Evolutionary conservation across 106 monocot genomes (phyloP).

Genomic region (Ottelia alismoides): DNA sequence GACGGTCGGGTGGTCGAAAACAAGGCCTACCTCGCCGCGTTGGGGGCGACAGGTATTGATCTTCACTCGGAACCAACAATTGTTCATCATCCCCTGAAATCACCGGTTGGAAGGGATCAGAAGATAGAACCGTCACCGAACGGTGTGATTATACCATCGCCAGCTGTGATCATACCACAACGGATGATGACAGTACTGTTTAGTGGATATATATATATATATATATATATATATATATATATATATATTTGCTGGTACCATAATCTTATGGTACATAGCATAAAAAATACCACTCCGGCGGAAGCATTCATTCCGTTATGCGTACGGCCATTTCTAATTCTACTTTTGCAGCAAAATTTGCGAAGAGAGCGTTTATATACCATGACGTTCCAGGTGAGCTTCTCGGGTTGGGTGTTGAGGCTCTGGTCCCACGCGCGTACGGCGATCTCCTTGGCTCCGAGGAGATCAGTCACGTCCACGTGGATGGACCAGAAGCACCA

Average conservation of each 20-base stretch:
- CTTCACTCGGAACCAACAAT: conserved; percentile 90
- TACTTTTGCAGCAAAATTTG: too few relatives aligned
- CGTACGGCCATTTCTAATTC: too few relatives aligned
- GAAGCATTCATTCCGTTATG: too few relatives aligned
- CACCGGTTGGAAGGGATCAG: neutral
- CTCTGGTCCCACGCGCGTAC: conserved; percentile 91
- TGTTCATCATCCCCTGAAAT: conserved; percentile 98
- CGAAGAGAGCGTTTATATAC: conserved; percentile 15
- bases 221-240: too few relatives aligned
- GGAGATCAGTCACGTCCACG: conserved; percentile 47
- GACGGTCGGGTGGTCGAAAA: conserved; percentile 91
- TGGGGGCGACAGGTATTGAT: conserved; percentile 41
- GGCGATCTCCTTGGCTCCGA: conserved; percentile 66
- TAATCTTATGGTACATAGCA: too few relatives aligned
- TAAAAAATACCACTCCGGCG: too few relatives aligned
- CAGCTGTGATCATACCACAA: too few relatives aligned
- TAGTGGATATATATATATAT: too few relatives aligned
- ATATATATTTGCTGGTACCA: too few relatives aligned
- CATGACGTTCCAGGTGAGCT: conserved; percentile 95
- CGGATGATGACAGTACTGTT: too few relatives aligned
- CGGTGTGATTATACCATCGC: too few relatives aligned
- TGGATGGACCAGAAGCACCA: conserved; percentile 97
- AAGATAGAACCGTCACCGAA: too few relatives aligned
- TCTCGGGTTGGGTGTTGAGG: conserved; percentile 92
- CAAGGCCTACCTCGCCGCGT: conserved; percentile 54